These are phyloP conservation scores for Euphorbia lathyris DNA, from an alignment of 345 rosid genomes.

Conservation along the genomic window DNA sequence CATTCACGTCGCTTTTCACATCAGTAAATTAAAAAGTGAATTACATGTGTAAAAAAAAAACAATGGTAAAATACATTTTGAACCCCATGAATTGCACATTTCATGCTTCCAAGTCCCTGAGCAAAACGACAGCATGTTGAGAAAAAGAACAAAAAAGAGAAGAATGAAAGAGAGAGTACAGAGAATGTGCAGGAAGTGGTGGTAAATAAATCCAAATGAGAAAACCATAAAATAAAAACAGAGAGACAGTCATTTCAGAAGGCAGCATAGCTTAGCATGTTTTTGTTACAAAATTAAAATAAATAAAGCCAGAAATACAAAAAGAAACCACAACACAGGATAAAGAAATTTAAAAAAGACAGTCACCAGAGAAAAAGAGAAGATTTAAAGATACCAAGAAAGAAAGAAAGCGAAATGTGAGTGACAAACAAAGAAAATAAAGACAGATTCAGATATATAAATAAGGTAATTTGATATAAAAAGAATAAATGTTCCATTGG, in stretches of 20 bases:
- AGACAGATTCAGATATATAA: not conserved
- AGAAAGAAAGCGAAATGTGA: slow-evolving; percentile 49
- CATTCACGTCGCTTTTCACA: not conserved
- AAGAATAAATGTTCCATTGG: too few relatives aligned
- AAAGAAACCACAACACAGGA: slow-evolving; percentile 40
- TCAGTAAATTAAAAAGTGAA: not conserved
- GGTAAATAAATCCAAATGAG: slow-evolving; percentile 28
- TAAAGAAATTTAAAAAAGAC: slow-evolving; percentile 23
- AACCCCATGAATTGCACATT: too few relatives aligned
- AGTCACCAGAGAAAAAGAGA: not conserved
- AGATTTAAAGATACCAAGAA: slow-evolving; percentile 26
- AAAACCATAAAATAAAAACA: not conserved
- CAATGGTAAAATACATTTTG: too few relatives aligned
- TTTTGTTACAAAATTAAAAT: not conserved
- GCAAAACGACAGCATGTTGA: not conserved
- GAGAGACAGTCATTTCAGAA: not conserved
- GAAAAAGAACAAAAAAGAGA: not conserved
- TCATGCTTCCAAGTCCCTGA: too few relatives aligned
- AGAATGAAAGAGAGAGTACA: slow-evolving; percentile 12
- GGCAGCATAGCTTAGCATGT: slow-evolving; percentile 2
- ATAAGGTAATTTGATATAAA: not conserved
- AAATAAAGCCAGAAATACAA: slow-evolving; percentile 37
- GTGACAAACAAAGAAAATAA: slow-evolving; percentile 14
- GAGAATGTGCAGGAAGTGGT: slow-evolving; percentile 17
- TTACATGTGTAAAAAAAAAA: not conserved